Evolutionary conservation across 495 filamentous ascomycete genomes (phyloP).

Genomic region (Aspergillus coremiiformis): DNA sequence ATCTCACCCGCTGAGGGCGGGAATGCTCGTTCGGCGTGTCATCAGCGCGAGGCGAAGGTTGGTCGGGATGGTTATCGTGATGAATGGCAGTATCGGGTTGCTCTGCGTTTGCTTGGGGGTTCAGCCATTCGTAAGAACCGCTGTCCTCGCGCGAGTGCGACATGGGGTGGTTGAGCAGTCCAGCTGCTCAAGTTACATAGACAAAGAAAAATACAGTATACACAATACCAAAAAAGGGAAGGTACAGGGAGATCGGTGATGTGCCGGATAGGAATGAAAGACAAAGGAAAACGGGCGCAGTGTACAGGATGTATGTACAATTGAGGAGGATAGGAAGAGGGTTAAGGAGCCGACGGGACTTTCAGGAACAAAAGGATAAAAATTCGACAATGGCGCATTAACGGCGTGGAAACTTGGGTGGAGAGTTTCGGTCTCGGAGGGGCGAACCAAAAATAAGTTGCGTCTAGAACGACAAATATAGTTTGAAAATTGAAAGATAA

Average conservation of each 20-base stretch:
- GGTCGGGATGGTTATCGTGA: neutral
- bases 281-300: no score
- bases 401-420: conserved; percentile 5
- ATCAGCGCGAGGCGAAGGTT: neutral
- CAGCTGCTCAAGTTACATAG: neutral
- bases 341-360: neutral
- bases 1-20: conserved; percentile 8
- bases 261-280: neutral
- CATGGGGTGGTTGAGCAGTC: neutral
- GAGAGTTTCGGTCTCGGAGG: neutral
- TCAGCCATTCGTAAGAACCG: neutral
- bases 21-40: neutral
- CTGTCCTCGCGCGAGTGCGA: neutral
- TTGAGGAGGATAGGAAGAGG: neutral
- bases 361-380: neutral
- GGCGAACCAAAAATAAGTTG: conserved; percentile 13
- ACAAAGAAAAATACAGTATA: neutral
- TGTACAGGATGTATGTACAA: neutral
- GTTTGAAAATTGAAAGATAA: conserved; percentile 17
- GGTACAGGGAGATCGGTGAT: neutral
- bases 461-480: conserved; percentile 7
- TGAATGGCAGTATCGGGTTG: neutral
- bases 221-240: neutral
- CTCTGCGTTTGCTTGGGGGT: neutral
- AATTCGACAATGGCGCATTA: conserved; percentile 1